A percentile compares a stretch with the other conserved stretches of the same genome.
Evolutionary conservation across 2,329 filamentous ascomycete genomes (phyloP).

Genomic region (Botrytis porri): DNA sequence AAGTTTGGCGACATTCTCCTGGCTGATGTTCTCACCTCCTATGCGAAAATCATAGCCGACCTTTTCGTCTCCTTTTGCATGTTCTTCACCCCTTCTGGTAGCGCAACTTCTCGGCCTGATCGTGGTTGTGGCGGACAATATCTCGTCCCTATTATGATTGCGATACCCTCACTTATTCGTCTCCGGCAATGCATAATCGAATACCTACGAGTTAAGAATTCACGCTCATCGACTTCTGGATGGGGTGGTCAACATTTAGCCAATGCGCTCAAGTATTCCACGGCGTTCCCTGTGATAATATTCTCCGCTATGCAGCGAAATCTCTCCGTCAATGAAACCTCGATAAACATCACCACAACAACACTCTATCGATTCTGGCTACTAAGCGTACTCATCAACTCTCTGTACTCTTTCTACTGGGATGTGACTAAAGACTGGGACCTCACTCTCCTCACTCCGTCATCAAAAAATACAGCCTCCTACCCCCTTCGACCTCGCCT

Average conservation of each 20-base stretch:
- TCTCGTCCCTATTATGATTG: conserved; percentile 80
- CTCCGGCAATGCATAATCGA: conserved; percentile 90
- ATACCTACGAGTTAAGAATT: conserved; percentile 66
- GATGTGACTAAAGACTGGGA: conserved; percentile 97
- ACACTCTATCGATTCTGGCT: conserved; percentile 62
- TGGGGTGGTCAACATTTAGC: conserved; percentile 86
- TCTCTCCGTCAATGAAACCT: conserved; percentile 44
- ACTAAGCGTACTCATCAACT: conserved; percentile 74
- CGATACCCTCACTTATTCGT: conserved; percentile 79
- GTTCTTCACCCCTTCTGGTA: conserved; percentile 71
- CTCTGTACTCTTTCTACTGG: conserved; percentile 97
- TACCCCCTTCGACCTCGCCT: conserved; percentile 70
- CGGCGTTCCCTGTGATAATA: conserved; percentile 86
- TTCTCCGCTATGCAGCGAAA: conserved; percentile 71
- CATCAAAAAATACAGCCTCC: conserved; percentile 7
- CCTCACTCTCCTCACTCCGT: conserved; percentile 68
- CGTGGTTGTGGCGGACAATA: conserved; percentile 75
- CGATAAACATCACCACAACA: conserved; percentile 41
- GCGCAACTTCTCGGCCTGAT: conserved; percentile 77
- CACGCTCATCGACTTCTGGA: conserved; percentile 44
- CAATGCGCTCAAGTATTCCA: conserved; percentile 94
- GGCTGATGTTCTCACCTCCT: conserved; percentile 91
- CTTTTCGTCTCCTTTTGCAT: conserved; percentile 88
- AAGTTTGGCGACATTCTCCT: conserved; percentile 94
- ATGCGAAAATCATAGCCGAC: conserved; percentile 88